Conservation (phyloP, 768 basidiomycete species). For the Lentinula lateritia region DNA sequence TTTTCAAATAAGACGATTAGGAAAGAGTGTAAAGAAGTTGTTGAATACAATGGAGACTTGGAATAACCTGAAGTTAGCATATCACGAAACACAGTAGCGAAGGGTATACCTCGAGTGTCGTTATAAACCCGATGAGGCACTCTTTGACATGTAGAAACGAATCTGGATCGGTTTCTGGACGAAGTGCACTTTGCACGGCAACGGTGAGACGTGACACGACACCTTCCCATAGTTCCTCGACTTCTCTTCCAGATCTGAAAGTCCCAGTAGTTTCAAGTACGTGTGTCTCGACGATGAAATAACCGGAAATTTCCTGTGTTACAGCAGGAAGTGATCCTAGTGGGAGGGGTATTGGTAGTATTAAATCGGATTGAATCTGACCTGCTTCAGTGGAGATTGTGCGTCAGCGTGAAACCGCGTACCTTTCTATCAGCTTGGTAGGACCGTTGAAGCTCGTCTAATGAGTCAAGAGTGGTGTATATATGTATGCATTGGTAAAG, state of each 20-base stretch:
- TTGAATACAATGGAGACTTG: slow-evolving; percentile 84
- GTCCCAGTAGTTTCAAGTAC: slow-evolving; percentile 83
- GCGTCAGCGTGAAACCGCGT: slow-evolving; percentile 6
- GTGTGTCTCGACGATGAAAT: slow-evolving; percentile 94
- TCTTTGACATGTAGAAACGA: slow-evolving; percentile 81
- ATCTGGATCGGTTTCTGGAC: slow-evolving; percentile 73
- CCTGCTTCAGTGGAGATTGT: not conserved
- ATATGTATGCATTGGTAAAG: slow-evolving; percentile 97
- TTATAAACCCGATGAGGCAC: slow-evolving; percentile 77
- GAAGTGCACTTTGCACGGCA: slow-evolving; percentile 68
- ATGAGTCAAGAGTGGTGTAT: slow-evolving; percentile 85
- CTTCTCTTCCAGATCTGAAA: slow-evolving; percentile 87
- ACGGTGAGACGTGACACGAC: slow-evolving; percentile 69
- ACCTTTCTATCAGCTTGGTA: slow-evolving; percentile 98
- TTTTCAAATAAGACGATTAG: slow-evolving; percentile 88
- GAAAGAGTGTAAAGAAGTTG: slow-evolving; percentile 74
- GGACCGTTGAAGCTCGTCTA: slow-evolving; percentile 82
- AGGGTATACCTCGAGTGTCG: slow-evolving; percentile 76
- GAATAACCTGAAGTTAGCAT: slow-evolving; percentile 2
- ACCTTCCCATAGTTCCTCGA: slow-evolving; percentile 94
- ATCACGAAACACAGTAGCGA: not conserved
- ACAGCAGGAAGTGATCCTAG: slow-evolving; percentile 65
- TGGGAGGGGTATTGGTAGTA: slow-evolving; percentile 72
- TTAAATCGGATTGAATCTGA: slow-evolving; percentile 95
- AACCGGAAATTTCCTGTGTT: slow-evolving; percentile 92